Conservation (phyloP, 345 rosid species). For the Cardamine occulta region DNA sequence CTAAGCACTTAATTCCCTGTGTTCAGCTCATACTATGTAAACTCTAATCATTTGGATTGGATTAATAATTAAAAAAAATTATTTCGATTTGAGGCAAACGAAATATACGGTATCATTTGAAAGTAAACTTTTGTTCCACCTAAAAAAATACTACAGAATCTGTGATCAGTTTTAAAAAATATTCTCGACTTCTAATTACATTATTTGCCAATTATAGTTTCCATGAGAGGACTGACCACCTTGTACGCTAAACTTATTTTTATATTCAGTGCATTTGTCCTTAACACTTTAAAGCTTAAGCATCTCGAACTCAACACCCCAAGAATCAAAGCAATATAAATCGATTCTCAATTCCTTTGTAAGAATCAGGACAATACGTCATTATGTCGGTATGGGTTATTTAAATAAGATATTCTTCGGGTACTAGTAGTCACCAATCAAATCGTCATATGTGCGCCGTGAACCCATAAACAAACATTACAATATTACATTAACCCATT, state of each 20-base stretch:
- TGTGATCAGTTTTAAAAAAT: background rate
- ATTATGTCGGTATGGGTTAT: conserved; percentile 22
- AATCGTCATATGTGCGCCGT: too few relatives aligned
- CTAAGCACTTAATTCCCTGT: too few relatives aligned
- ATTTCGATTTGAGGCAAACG: too few relatives aligned
- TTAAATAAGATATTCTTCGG: background rate
- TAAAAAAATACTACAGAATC: background rate
- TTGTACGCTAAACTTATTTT: background rate
- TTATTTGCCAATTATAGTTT: background rate
- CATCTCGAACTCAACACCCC: conserved; percentile 32
- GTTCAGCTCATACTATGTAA: too few relatives aligned
- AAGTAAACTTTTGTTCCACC: conserved; percentile 9
- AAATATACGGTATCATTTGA: background rate
- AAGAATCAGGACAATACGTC: conserved; percentile 33
- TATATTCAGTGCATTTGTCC: conserved; percentile 49
- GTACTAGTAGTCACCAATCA: background rate
- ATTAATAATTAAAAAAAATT: too few relatives aligned
- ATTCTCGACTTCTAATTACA: background rate
- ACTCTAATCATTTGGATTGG: too few relatives aligned
- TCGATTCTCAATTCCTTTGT: conserved; percentile 19
- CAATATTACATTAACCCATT: too few relatives aligned
- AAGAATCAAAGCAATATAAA: conserved; percentile 29
- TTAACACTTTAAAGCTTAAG: conserved; percentile 36
- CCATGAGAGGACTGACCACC: background rate
- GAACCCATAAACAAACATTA: background rate